These are phyloP conservation scores for Collybiopsis luxurians DNA, from an alignment of 768 basidiomycete species.

Conservation along the genomic window DNA sequence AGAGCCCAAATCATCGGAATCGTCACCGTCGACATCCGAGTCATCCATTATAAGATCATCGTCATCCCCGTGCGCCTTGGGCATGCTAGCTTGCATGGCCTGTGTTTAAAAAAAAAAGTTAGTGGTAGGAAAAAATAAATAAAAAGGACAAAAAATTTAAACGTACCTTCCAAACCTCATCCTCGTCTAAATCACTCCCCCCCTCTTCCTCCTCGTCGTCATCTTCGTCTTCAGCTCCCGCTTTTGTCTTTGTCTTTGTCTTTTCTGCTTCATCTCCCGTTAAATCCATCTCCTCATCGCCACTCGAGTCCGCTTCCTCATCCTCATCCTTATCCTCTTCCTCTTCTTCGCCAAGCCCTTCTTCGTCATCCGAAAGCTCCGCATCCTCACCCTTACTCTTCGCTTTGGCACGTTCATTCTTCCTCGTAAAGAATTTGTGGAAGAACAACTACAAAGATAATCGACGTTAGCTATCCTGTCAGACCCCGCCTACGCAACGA, in stretches of 20 bases:
- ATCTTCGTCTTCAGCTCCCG: constrained; percentile 25
- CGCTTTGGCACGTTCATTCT: constrained; percentile 52
- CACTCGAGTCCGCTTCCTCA: constrained; percentile 37
- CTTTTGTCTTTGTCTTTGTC: constrained; percentile 13
- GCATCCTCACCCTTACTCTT: constrained; percentile 33
- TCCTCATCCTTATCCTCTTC: constrained; percentile 37
- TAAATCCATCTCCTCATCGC: constrained; percentile 38
- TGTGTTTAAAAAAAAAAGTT: constrained; percentile 25
- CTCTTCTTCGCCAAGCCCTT: constrained; percentile 34
- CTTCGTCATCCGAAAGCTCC: constrained; percentile 33
- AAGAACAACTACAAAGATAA: constrained; percentile 81
- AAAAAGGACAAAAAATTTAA: neutral
- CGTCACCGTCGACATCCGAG: constrained; percentile 23
- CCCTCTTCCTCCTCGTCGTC: constrained; percentile 37
- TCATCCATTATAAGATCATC: constrained; percentile 40
- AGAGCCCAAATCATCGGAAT: constrained; percentile 28
- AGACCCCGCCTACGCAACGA: no score
- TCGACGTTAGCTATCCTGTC: no score
- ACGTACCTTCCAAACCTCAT: constrained; percentile 86
- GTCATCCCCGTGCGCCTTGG: constrained; percentile 46
- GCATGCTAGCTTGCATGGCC: constrained; percentile 92
- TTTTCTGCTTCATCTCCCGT: constrained; percentile 24
- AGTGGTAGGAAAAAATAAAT: neutral
- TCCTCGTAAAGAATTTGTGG: constrained; percentile 82
- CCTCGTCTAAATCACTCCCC: constrained; percentile 54